Conservation (phyloP, 441 rosid genomes). For the Gossypium lobatum region DNA sequence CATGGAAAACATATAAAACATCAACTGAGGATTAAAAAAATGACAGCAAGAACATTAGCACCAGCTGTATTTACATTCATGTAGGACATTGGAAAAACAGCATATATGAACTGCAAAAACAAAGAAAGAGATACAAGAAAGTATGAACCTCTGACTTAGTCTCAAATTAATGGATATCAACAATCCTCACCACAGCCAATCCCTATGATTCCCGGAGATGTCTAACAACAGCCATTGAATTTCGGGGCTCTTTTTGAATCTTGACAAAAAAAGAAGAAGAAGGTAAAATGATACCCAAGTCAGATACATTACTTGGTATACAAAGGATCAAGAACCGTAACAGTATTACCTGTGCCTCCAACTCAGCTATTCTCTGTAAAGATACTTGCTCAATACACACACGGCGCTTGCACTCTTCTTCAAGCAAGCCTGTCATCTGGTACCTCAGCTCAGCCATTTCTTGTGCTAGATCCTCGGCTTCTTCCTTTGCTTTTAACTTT, state of each 20-base stretch:
- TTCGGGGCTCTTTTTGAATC: conserved; percentile 44
- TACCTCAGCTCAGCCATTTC: conserved; percentile 95
- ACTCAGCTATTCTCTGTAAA: conserved; percentile 72
- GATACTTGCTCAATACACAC: conserved; percentile 72
- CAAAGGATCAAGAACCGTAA: conserved; percentile 5
- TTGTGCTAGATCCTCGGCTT: conserved; percentile 84
- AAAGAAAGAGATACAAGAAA: conserved; percentile 4
- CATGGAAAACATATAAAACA: neutral
- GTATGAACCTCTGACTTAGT: conserved; percentile 18
- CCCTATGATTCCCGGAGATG: conserved; percentile 29
- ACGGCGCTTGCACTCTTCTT: conserved; percentile 83
- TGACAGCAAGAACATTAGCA: neutral
- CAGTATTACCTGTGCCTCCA: conserved; percentile 68
- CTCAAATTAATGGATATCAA: conserved; percentile 2
- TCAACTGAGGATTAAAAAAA: neutral
- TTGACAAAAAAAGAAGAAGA: conserved; percentile 15
- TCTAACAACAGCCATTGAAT: conserved; percentile 18
- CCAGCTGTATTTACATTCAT: neutral
- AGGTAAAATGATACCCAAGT: neutral
- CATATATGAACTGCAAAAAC: neutral
- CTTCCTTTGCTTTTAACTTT: conserved; percentile 76
- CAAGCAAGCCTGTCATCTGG: conserved; percentile 68
- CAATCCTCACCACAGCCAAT: conserved; percentile 15
- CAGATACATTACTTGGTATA: conserved; percentile 2
- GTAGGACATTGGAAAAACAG: neutral